Conservation (phyloP, 1,284 basidiomycete species). For the Singerocomus inundabilis region DNA sequence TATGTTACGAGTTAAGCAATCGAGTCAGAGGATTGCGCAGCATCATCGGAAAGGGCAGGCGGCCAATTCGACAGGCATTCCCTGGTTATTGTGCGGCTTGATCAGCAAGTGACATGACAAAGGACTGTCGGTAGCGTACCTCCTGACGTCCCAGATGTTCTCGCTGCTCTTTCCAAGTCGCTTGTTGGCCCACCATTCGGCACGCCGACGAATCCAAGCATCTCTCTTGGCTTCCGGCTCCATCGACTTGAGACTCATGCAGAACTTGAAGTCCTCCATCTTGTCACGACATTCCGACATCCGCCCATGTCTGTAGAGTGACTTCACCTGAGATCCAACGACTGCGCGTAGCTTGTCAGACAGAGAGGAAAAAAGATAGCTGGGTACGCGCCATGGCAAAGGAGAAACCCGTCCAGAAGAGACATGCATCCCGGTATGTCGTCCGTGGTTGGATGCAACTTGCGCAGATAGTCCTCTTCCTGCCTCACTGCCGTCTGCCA, state of each 20-base stretch:
- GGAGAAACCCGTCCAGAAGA: conserved; percentile 76
- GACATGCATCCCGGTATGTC: conserved; percentile 81
- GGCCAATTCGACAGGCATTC: conserved; percentile 30
- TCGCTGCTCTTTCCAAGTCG: conserved; percentile 80
- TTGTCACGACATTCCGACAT: conserved; percentile 77
- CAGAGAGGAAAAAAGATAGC: conserved; percentile 1
- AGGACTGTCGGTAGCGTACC: conserved; percentile 40
- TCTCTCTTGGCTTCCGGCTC: conserved; percentile 75
- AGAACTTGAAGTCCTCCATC: conserved; percentile 94
- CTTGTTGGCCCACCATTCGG: conserved; percentile 89
- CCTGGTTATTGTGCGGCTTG: conserved; percentile 8
- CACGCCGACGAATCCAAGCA: conserved; percentile 81
- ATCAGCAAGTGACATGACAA: neutral
- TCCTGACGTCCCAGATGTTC: conserved; percentile 89
- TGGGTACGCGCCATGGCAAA: conserved; percentile 63
- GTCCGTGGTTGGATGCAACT: conserved; percentile 68
- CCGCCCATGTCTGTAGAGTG: conserved; percentile 84
- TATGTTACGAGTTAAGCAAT: conserved; percentile 19
- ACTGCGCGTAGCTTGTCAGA: conserved; percentile 44
- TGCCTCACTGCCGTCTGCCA: conserved; percentile 57
- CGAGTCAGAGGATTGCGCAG: conserved; percentile 21
- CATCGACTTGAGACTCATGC: conserved; percentile 80
- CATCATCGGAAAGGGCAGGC: conserved; percentile 23
- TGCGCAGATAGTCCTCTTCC: conserved; percentile 61
- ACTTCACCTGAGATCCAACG: conserved; percentile 78